These are phyloP conservation scores for Phialophora tarda DNA, from an alignment of 2,329 filamentous ascomycete species.

Conservation along the genomic window DNA sequence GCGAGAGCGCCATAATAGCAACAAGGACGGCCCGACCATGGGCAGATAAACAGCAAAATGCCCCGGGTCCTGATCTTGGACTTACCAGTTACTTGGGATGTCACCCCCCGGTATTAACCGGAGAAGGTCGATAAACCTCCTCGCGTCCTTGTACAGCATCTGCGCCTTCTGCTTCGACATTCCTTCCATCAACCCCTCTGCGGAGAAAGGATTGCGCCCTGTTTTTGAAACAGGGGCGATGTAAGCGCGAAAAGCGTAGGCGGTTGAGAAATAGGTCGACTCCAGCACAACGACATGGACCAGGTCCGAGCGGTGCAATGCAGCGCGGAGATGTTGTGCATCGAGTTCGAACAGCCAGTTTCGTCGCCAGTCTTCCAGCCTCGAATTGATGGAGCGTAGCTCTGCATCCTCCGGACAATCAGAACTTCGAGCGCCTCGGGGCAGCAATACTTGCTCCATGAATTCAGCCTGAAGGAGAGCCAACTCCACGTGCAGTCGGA, in stretches of 20 bases:
- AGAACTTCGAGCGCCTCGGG: background rate
- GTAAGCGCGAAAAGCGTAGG: slow-evolving; percentile 10
- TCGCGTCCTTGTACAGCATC: slow-evolving; percentile 22
- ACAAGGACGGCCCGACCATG: too few species aligned
- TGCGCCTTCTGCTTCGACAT: slow-evolving; percentile 17
- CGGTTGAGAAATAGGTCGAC: slow-evolving; percentile 24
- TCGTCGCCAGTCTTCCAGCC: slow-evolving; percentile 24
- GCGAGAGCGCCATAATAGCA: too few species aligned
- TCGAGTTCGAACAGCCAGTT: slow-evolving; percentile 25
- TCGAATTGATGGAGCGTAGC: slow-evolving; percentile 18
- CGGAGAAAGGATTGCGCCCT: slow-evolving; percentile 13
- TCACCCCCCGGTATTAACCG: slow-evolving; percentile 96
- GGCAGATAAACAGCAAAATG: too few species aligned
- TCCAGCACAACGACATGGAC: slow-evolving; percentile 30
- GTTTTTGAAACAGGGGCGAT: background rate
- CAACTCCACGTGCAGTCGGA: slow-evolving; percentile 88
- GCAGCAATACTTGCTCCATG: slow-evolving; percentile 17
- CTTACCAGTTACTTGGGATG: slow-evolving; percentile 90
- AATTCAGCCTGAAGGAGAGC: slow-evolving; percentile 49
- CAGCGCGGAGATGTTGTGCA: slow-evolving; percentile 13
- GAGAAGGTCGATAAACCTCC: slow-evolving; percentile 77
- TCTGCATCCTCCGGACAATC: background rate
- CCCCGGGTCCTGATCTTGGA: slow-evolving; percentile 31
- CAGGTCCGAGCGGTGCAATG: slow-evolving; percentile 31
- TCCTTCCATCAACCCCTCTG: slow-evolving; percentile 20